Conservation (phyloP, 352 stramenopile species). For the Phytophthora megakarya region DNA sequence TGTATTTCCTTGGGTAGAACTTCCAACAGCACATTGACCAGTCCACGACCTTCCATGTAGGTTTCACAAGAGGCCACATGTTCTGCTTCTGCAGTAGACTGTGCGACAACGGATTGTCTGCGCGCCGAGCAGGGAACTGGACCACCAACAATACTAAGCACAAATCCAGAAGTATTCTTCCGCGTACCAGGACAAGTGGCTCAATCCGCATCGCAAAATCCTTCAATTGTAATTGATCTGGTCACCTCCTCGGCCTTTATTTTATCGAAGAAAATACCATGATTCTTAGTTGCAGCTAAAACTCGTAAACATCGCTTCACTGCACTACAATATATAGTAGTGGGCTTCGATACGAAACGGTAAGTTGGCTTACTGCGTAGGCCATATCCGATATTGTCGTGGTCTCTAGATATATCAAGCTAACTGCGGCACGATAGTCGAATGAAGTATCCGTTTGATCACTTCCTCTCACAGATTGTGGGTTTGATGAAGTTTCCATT, state of each 20-base stretch:
- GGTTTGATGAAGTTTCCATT: no score
- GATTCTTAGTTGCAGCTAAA: not conserved
- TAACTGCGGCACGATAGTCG: no score
- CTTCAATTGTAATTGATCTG: conserved; percentile 1
- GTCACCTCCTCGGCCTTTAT: no score
- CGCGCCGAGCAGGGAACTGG: not conserved
- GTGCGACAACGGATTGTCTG: not conserved
- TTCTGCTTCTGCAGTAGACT: not conserved
- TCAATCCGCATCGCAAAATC: conserved; percentile 2
- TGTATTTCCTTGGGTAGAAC: not conserved
- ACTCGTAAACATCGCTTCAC: no score
- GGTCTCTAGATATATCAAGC: no score
- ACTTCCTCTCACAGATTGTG: no score
- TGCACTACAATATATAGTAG: no score
- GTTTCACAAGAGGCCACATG: not conserved
- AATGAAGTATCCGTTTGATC: no score
- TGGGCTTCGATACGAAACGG: no score
- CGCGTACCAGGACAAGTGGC: not conserved
- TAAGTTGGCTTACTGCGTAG: no score
- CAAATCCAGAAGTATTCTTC: not conserved
- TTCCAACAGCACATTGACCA: not conserved
- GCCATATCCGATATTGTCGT: no score
- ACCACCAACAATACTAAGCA: not conserved
- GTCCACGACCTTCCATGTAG: not conserved
- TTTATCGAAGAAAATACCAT: conserved; percentile 8